phyloP scores from a whole-genome alignment of 495 filamentous ascomycete species.

The Lophiotrema nucula region DNA sequence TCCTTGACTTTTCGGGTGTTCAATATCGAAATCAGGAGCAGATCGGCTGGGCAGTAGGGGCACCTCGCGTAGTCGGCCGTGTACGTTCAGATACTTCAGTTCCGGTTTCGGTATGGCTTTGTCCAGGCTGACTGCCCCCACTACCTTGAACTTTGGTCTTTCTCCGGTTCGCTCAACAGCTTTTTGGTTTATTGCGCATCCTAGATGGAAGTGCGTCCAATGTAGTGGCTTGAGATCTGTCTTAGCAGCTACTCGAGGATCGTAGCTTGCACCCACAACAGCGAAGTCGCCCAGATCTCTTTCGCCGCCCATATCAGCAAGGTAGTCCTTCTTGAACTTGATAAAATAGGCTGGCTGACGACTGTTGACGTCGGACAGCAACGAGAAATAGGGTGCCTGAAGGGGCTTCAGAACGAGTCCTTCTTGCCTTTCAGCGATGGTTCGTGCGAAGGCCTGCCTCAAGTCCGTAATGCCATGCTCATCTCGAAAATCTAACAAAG shows the following conservation, averaged over 20 bases:
- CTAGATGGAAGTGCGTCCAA: constrained; percentile 80
- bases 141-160: constrained; percentile 61
- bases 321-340: constrained; percentile 90
- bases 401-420: constrained; percentile 75
- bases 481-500: constrained; percentile 60
- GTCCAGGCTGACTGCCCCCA: constrained; percentile 53
- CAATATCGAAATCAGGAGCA: constrained; percentile 40
- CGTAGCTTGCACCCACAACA: constrained; percentile 68
- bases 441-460: constrained; percentile 61
- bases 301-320: constrained; percentile 74
- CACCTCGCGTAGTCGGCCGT: constrained; percentile 47
- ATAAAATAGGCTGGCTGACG: constrained; percentile 51
- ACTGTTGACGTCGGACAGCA: constrained; percentile 43
- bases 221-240: constrained; percentile 50
- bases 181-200: constrained; percentile 71
- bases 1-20: constrained; percentile 35
- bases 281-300: constrained; percentile 82
- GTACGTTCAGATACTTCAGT: constrained; percentile 52
- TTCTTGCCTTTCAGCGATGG: constrained; percentile 66
- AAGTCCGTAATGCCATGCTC: constrained; percentile 48
- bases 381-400: constrained; percentile 71
- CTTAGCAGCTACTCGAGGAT: constrained; percentile 54
- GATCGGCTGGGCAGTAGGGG: constrained; percentile 15
- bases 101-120: constrained; percentile 52
- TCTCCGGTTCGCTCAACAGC: constrained; percentile 52